A percentile compares a stretch with the other conserved stretches of the same genome.
Conservation (phyloP, 306 rosid species). For the Rosa persica region DNA sequence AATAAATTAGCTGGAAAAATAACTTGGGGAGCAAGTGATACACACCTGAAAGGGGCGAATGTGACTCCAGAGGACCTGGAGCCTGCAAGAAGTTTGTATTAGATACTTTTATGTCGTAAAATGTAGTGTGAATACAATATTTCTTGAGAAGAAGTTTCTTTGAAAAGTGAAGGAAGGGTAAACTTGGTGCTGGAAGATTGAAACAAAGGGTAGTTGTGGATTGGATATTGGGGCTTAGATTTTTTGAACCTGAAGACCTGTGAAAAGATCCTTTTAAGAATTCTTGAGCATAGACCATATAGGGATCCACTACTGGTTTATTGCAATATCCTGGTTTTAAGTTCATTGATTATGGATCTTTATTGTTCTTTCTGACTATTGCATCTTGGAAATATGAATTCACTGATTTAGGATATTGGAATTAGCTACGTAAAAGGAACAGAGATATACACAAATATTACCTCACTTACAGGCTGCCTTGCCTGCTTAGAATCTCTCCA, state of each 20-base stretch:
- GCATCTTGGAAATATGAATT: not conserved
- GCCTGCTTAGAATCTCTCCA: slow-evolving; percentile 22
- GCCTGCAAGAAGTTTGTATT: slow-evolving; percentile 28
- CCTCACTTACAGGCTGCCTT: slow-evolving; percentile 35
- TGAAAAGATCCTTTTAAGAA: not conserved
- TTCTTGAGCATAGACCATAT: not conserved
- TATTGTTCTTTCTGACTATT: not conserved
- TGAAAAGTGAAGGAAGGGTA: not conserved
- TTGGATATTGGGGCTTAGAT: not conserved
- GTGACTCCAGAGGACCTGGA: slow-evolving; percentile 40
- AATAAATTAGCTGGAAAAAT: not conserved
- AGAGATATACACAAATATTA: not conserved
- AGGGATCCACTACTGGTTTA: not conserved
- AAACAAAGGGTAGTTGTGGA: not conserved
- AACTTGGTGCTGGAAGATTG: not conserved
- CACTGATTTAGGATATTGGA: not conserved
- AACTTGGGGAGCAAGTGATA: slow-evolving; percentile 23
- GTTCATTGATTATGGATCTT: not conserved
- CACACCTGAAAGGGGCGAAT: slow-evolving; percentile 62
- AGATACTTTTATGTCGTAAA: slow-evolving; percentile 10
- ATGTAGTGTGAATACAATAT: not conserved
- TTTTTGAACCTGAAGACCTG: not conserved
- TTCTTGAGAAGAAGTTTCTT: not conserved
- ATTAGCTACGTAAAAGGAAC: not conserved
- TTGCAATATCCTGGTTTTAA: not conserved